phyloP scores from a whole-genome alignment of 2,329 filamentous ascomycete species.

The Monosporascus sp. region DNA sequence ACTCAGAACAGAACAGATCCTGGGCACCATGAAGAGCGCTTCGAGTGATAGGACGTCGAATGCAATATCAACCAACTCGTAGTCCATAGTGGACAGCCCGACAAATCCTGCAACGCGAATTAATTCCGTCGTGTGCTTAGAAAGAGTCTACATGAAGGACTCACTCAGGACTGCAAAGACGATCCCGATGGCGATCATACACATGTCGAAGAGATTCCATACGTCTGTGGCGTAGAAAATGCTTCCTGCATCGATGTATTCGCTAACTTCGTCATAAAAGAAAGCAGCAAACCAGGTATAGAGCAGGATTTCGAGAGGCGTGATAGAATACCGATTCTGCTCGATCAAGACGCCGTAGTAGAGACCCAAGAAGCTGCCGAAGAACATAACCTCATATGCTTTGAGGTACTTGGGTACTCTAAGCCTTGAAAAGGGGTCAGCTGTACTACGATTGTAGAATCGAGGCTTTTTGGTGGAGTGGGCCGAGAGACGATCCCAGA shows the following conservation, averaged over 20 bases:
- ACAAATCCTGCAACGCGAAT: constrained; percentile 48
- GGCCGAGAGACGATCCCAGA: constrained; percentile 63
- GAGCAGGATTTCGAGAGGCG: constrained; percentile 63
- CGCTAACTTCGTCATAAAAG: constrained; percentile 79
- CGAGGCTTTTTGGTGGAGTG: constrained; percentile 60
- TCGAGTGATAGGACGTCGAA: constrained; percentile 89
- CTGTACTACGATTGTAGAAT: constrained; percentile 54
- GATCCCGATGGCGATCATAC: constrained; percentile 68
- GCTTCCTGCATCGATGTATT: constrained; percentile 79
- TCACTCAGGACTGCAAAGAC: constrained; percentile 67
- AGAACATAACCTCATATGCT: constrained; percentile 66
- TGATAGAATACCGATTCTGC: constrained; percentile 61
- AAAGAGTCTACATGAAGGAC: constrained; percentile 25
- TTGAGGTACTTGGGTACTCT: constrained; percentile 69
- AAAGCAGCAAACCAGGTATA: constrained; percentile 87
- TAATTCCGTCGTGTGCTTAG: constrained; percentile 9
- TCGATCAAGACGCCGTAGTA: constrained; percentile 85
- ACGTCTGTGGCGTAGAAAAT: constrained; percentile 81
- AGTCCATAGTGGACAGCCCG: constrained; percentile 56
- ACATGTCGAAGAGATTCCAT: constrained; percentile 70
- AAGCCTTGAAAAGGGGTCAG: constrained; percentile 63
- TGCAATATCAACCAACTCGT: constrained; percentile 64
- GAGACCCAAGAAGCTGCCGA: constrained; percentile 63
- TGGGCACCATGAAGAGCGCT: constrained; percentile 83
- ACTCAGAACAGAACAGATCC: constrained; percentile 81